Base-by-base conservation (phyloP, 1,284 basidiomycete genomes). In the Stereum hirsutum region DNA sequence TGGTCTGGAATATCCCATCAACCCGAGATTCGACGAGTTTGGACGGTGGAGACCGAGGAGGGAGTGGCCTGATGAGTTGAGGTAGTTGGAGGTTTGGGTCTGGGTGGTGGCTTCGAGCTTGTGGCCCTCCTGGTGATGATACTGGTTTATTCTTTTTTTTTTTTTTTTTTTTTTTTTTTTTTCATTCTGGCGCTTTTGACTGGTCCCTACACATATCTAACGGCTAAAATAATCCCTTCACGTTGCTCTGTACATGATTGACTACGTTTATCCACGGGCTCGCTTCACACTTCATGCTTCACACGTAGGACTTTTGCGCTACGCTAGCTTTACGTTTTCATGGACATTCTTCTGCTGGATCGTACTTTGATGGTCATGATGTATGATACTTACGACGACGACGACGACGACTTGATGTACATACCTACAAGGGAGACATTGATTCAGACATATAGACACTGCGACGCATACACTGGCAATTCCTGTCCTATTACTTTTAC, bases 31-130 rank as follows among this genome's bases (percentile, higher is more conserved):
- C 60, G 81, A 84, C 52, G 49, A 55, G 1, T 71, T 81, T 42
- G 88, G 89, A 28, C 64, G 74, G 32, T 84, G 80, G 80, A 63
- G 70, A 42, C 68, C 69, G 51, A 68, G 89, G 32, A 62, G 59
- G 21, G 78, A 86, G 44, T 91, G 88, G 89, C 85, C 88, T 0
- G 52, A 57, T 34, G 74, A 76, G 47, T 58, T 89, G 52, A 73
- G 61, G 39, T 60, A 49, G 53, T 24, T 6, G 25, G 37, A 14
- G n/a, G 19, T 15, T 15, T 26, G 30, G 26, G 32, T 12, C 25
- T 12, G 39, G 39, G 12, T 14, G 36, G 21, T 24, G 24, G 26
- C 36, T 26, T 30, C 28, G 28, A n/a, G 8, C 8, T 30, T 30
- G 28, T 30, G 8, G 10, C 28, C 10, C 28, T 8, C 28, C 28